Evolutionary conservation across 108 stramenopile species (phyloP), one percentile per base, ranked within the genome.

Genomic region (Nitzschia sp.): DNA sequence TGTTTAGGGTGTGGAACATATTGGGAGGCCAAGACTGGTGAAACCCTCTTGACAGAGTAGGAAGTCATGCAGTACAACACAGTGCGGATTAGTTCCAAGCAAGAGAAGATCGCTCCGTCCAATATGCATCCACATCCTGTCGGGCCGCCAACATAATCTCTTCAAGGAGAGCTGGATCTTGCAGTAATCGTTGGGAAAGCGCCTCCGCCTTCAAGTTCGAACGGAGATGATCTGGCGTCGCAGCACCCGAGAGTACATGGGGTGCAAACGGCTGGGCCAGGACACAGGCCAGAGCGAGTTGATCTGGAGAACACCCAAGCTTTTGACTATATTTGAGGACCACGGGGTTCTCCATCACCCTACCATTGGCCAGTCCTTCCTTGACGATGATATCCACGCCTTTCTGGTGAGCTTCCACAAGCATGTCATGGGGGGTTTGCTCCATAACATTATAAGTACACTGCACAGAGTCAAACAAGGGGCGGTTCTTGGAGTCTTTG

Each of bases 341-440:
- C 2, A 41, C 63, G 6, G 64, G 56, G 61, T 80, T 57, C 9
- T 41, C 53, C 43, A 92, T 63, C 8, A 65, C 57, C 6, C 90
- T 67, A 7, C 90, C 90, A 81, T 92, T 92, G 17, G 87, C 90
- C 53, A 92, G 57, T 14, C 87, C 90, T 66, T 92, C 90, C 66
- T 92, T 92, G 68, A 92, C 80, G 44, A 92, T 87, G 44, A 92
- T 76, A 69, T 87, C 86, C 78, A 84, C 72, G 2, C 90, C 90
- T 0, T 65, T 55, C 37, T 78, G 46, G 37, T 78, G 73, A 12
- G 90, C 90, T 61, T 83, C 80, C 39, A 76, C 20, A 19, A 92
- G 66, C 41, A 76, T 74, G 9, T 44, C 38, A 8, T 57, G 71
- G 19, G 87, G 79, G 8, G 79, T 71, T 71, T 92, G 90, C 48